Evolutionary conservation across 495 filamentous ascomycete genomes (phyloP), one percentile per base, ranked within the genome.

Genomic region (Xylaria castorea): DNA sequence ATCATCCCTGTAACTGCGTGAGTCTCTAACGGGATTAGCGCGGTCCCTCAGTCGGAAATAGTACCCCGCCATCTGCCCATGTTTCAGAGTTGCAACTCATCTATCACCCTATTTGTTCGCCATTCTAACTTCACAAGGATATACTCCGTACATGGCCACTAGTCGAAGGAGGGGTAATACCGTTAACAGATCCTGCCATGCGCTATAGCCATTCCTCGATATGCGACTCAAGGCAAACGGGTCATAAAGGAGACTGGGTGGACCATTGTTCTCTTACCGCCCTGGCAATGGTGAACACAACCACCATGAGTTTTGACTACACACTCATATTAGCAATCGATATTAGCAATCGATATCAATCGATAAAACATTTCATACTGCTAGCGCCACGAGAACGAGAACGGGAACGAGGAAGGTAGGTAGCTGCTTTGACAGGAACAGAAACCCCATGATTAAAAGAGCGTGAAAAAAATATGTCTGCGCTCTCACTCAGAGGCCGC

Each of bases 1-100:
- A 6, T 38, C 5, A 70, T 70, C 67, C 67, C 42, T 60, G 67
- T 34, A 12, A 42, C 20, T 27, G 38, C 32, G 58, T 32, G 18
- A 20, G 11, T 36, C 58, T 38, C 11, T 61, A 40, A 9, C 3
- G 18, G 34, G 20, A 22, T 36, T 40, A 61, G 58, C 58, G 58
- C 58, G 12, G 58, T 22, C 58, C 58, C 58, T 38, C 20, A 6
- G 58, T 61, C 58, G n/a, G 20, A 55, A 68, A 51, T 42, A 27
- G 22, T 66, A 72, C 70, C 70, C 70, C 70, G 70, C 70, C 62
- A 67, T 72, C n/a, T 61, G 61, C 46, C 25, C 44, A 27, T 53
- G 68, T 71, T 71, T 63, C 58, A 63, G 42, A 51, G 40, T 27
- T 48, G 38, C 42, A 22, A 65, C 18, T 61, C 34, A 44, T 64